Conservation (phyloP, 306 rosid species). For the Datisca glomerata region DNA sequence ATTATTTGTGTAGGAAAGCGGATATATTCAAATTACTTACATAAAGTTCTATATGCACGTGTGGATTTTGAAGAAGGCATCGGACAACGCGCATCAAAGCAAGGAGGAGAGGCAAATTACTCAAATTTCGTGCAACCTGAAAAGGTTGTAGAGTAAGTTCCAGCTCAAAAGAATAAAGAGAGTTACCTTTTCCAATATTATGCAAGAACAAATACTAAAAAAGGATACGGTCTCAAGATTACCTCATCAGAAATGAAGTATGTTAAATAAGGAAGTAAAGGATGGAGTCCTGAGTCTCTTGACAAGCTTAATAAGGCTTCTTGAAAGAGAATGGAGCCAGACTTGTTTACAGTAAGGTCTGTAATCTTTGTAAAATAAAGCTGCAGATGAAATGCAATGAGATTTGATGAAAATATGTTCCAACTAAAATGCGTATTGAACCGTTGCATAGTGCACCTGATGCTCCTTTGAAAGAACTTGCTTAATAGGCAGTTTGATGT, state of each 20-base stretch:
- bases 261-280: slow-evolving; percentile 70
- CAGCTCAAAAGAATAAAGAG: slow-evolving; percentile 13
- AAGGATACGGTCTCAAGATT: slow-evolving; percentile 8
- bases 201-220: background rate
- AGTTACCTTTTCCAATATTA: slow-evolving; percentile 6
- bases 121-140: slow-evolving; percentile 56
- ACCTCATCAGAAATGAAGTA: slow-evolving; percentile 85
- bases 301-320: slow-evolving; percentile 69
- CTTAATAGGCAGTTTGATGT: slow-evolving; percentile 61
- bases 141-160: slow-evolving; percentile 16
- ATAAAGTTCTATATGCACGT: slow-evolving; percentile 76
- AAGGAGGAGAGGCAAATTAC: slow-evolving; percentile 38
- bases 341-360: slow-evolving; percentile 39
- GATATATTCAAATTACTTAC: slow-evolving; percentile 37
- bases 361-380: slow-evolving; percentile 71
- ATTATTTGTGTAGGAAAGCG: no score
- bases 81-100: slow-evolving; percentile 70
- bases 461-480: slow-evolving; percentile 72
- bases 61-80: slow-evolving; percentile 75
- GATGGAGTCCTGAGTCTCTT: slow-evolving; percentile 80
- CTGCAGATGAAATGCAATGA: slow-evolving; percentile 39
- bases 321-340: slow-evolving; percentile 47
- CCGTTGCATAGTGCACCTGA: slow-evolving; percentile 29
- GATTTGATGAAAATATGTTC: slow-evolving; percentile 3
- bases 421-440: background rate